Evolutionary conservation across 2,329 filamentous ascomycete genomes (phyloP), one percentile per base, ranked within the genome.

Genomic region (Rhexocercosporidium sp.): DNA sequence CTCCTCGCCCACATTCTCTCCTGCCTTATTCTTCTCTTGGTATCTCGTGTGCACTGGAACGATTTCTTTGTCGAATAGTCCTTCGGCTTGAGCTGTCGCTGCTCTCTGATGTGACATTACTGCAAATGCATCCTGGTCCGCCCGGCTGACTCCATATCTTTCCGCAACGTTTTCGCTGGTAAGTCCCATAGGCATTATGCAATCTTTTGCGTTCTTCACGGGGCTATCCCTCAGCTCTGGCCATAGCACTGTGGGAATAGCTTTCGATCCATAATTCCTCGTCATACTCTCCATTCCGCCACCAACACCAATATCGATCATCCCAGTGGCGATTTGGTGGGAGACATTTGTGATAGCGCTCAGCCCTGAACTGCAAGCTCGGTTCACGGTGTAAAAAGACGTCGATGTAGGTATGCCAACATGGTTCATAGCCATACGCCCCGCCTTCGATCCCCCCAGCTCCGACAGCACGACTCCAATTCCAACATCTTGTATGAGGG

Each of bases 241-340:
- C 93, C 93, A 97, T 12, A 93, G 80, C 70, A 93, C 87, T 0
- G 89, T 90, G 0, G 94, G 94, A 51, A 97, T 96, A n/a, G 94
- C 94, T 66, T 89, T 84, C 29, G 84, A 88, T 61, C 90, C 94
- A 80, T 97, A 97, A 81, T 97, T 97, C 71, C 91, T 83, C 70
- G 93, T 97, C 94, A 97, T 97, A 81, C 91, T 95, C 85, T 97
- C 94, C 92, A 96, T 97, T 34, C 94, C 94, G 1, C 92, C 94
- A 11, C 90, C 94, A 69, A 97, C 88, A 67, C 93, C 94, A 0
- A 85, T 83, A 69, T 89, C 86, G 61, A 95, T 91, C 73, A 87
- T 86, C 1, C 92, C 93, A 0, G 86, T 84, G n/a, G 88, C 86
- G 73, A 97, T 96, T 69, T 90, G 85, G 65, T 91, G 88, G 4